Percentiles rank a stretch among this genome's conserved stretches.
Conservation (phyloP, 2,329 filamentous ascomycete species). For the Penicillium concentricum region DNA sequence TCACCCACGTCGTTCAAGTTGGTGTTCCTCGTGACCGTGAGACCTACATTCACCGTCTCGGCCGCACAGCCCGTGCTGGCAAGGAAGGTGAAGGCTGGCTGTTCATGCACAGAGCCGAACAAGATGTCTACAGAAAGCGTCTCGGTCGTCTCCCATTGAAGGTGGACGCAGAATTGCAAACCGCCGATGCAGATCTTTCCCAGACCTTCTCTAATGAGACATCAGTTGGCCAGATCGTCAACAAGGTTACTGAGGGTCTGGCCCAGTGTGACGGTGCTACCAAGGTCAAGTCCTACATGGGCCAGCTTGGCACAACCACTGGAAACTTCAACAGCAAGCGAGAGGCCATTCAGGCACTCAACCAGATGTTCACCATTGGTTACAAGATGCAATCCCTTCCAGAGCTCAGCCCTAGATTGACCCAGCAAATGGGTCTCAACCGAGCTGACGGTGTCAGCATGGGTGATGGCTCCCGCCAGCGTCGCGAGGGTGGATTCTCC, state of each 20-base stretch:
- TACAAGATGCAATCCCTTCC: constrained; percentile 49
- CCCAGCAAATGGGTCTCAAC: constrained; percentile 31
- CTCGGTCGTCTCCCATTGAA: constrained; percentile 57
- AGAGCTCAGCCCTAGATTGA: constrained; percentile 20
- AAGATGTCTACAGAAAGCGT: constrained; percentile 48
- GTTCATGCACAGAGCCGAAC: constrained; percentile 55
- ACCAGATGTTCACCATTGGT: constrained; percentile 46
- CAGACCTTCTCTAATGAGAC: constrained; percentile 12
- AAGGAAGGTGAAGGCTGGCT: constrained; percentile 64
- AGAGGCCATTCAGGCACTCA: constrained; percentile 44
- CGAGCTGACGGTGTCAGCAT: constrained; percentile 27
- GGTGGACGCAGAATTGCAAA: constrained; percentile 47
- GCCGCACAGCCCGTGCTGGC: constrained; percentile 69
- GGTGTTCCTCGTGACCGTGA: constrained; percentile 65
- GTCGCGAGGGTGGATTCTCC: constrained; percentile 3
- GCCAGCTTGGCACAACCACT: constrained; percentile 23
- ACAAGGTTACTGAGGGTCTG: constrained; percentile 47
- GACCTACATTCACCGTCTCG: constrained; percentile 74
- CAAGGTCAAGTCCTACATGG: constrained; percentile 34
- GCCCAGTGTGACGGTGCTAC: constrained; percentile 21
- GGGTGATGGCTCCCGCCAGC: background rate
- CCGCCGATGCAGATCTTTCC: constrained; percentile 38
- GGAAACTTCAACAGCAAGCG: constrained; percentile 35
- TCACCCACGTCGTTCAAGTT: constrained; percentile 76
- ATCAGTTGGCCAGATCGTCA: constrained; percentile 18